Evolutionary conservation across 2,329 filamentous ascomycete genomes (phyloP).

Genomic region (Pseudogymnoascus sp.): DNA sequence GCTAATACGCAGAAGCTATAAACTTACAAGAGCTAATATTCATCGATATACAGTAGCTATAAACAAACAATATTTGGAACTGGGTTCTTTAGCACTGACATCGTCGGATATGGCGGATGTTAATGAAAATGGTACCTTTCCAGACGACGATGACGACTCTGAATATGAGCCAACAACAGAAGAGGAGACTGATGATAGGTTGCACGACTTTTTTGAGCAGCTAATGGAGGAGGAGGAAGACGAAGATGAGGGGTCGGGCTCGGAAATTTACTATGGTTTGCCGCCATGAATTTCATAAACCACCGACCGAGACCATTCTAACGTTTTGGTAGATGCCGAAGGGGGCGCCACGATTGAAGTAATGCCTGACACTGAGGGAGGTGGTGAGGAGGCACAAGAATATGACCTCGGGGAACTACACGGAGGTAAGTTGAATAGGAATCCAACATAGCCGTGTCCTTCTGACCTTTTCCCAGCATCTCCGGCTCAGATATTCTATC

Average conservation of each 20-base stretch:
- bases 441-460: not conserved
- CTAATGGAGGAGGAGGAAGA: slow-evolving; percentile 15
- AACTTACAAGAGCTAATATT: not conserved
- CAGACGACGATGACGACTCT: slow-evolving; percentile 39
- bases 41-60: not conserved
- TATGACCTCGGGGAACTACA: not conserved
- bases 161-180: slow-evolving; percentile 37
- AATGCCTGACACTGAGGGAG: slow-evolving; percentile 18
- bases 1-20: not conserved
- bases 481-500: slow-evolving; percentile 14
- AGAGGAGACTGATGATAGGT: slow-evolving; percentile 29
- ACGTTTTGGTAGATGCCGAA: slow-evolving; percentile 4
- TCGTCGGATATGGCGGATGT: slow-evolving; percentile 2
- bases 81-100: not conserved
- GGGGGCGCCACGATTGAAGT: slow-evolving; percentile 17
- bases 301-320: not conserved
- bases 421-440: not conserved
- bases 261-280: slow-evolving; percentile 4
- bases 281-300: not conserved
- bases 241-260: slow-evolving; percentile 18
- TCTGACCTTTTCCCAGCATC: slow-evolving; percentile 13
- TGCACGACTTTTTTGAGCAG: slow-evolving; percentile 25
- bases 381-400: not conserved
- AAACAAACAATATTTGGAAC: not conserved
- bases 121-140: not conserved